Evolutionary conservation across 2,329 filamentous ascomycete species (phyloP).

Genomic region (Cryphonectria parasitica): DNA sequence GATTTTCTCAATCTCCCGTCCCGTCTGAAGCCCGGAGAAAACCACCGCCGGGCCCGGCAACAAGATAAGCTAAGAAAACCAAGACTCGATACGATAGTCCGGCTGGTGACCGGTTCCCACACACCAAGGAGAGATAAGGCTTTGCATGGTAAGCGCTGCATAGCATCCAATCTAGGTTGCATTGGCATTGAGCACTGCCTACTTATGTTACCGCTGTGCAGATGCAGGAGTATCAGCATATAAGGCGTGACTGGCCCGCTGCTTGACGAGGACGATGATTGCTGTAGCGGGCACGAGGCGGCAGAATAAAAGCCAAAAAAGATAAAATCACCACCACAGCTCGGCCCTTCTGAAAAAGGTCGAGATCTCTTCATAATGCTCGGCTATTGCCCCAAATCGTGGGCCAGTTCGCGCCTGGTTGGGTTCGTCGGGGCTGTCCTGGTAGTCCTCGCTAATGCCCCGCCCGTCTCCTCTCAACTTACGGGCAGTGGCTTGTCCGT

Average conservation of each 20-base stretch:
- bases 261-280: not conserved
- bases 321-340: not conserved
- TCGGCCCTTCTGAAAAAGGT: not conserved
- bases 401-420: not conserved
- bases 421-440: not conserved
- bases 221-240: not conserved
- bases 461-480: conserved; percentile 31
- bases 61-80: not conserved
- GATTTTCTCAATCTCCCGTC: too few relatives aligned
- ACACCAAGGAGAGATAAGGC: not conserved
- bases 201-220: not conserved
- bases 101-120: not conserved
- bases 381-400: not conserved
- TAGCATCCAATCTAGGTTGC: not conserved
- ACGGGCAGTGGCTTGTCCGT: conserved; percentile 39
- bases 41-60: not conserved
- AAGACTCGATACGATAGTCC: not conserved
- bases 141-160: not conserved
- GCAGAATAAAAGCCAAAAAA: too few relatives aligned
- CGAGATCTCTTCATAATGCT: not conserved
- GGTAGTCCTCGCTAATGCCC: not conserved
- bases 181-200: not conserved
- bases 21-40: too few relatives aligned
- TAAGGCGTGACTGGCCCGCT: not conserved
- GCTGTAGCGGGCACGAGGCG: not conserved